These are phyloP conservation scores for Mercurialis annua DNA, from an alignment of 345 rosid genomes.

Conservation along the genomic window DNA sequence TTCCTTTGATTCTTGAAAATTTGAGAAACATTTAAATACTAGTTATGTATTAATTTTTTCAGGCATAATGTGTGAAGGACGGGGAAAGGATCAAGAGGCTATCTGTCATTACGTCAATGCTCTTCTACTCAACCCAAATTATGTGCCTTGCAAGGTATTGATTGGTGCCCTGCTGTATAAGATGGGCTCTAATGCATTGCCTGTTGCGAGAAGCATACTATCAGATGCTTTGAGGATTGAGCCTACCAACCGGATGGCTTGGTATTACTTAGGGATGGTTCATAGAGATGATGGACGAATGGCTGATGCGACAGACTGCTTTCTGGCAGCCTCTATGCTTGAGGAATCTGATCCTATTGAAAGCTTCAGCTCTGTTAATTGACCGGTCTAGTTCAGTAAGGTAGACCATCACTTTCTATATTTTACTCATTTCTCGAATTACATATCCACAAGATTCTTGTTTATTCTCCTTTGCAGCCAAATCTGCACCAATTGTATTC, in stretches of 20 bases:
- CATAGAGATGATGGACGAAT: constrained; percentile 76
- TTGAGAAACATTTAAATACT: no score
- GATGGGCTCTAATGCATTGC: constrained; percentile 50
- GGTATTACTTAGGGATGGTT: constrained; percentile 82
- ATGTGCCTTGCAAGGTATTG: constrained; percentile 64
- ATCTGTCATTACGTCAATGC: constrained; percentile 51
- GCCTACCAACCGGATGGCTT: constrained; percentile 80
- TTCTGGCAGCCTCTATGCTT: constrained; percentile 94
- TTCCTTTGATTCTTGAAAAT: not conserved
- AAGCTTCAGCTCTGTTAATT: constrained; percentile 65
- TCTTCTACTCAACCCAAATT: constrained; percentile 51
- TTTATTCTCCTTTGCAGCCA: not conserved
- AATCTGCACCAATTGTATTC: not conserved
- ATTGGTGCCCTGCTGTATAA: constrained; percentile 55
- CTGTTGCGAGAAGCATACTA: constrained; percentile 81
- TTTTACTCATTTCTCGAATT: not conserved
- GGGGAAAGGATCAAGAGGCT: constrained; percentile 57
- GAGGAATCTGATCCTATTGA: constrained; percentile 90
- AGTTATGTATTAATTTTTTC: constrained; percentile 9
- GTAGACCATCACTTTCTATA: constrained; percentile 5
- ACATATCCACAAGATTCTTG: not conserved
- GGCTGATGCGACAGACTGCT: constrained; percentile 84
- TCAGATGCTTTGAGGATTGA: constrained; percentile 88
- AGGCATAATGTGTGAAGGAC: constrained; percentile 73
- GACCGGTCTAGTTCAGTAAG: constrained; percentile 20